phyloP scores from a whole-genome alignment of 441 rosid genomes.

The Aquilaria agallochum region DNA sequence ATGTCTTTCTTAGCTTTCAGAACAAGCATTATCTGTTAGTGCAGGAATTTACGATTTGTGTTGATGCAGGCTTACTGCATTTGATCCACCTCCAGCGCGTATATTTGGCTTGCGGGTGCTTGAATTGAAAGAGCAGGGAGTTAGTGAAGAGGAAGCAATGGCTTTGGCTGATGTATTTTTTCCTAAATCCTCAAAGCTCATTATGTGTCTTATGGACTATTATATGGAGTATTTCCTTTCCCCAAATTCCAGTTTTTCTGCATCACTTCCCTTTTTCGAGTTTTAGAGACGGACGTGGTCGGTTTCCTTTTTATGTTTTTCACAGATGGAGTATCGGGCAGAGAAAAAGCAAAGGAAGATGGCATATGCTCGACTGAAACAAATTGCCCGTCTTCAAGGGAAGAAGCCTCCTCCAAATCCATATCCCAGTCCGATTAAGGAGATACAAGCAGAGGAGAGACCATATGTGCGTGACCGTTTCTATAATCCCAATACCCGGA shows the following conservation, averaged over 20 bases:
- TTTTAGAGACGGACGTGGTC: not conserved
- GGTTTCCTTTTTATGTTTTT: not conserved
- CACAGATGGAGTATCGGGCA: conserved; percentile 61
- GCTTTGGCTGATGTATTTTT: conserved; percentile 67
- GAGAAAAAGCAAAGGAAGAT: conserved; percentile 57
- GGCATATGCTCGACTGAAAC: conserved; percentile 62
- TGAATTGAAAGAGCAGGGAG: conserved; percentile 73
- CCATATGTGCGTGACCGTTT: conserved; percentile 39
- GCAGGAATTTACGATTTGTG: conserved; percentile 9
- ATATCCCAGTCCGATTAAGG: conserved; percentile 55
- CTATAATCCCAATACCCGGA: conserved; percentile 34
- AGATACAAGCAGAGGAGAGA: conserved; percentile 49
- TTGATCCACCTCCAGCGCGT: conserved; percentile 71
- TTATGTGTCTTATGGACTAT: not conserved
- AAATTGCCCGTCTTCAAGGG: conserved; percentile 57
- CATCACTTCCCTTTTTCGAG: too few species aligned
- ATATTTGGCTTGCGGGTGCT: conserved; percentile 60
- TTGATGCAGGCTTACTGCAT: conserved; percentile 41
- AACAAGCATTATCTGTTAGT: not conserved
- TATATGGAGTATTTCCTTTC: too few species aligned
- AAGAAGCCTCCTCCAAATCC: conserved; percentile 77
- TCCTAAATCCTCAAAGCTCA: conserved; percentile 5
- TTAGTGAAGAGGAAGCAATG: conserved; percentile 66
- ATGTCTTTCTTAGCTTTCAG: conserved; percentile 3
- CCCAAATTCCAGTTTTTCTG: too few species aligned